Base-by-base conservation (phyloP, 2,329 filamentous ascomycete species). In the Penicillium hesseltinei region DNA sequence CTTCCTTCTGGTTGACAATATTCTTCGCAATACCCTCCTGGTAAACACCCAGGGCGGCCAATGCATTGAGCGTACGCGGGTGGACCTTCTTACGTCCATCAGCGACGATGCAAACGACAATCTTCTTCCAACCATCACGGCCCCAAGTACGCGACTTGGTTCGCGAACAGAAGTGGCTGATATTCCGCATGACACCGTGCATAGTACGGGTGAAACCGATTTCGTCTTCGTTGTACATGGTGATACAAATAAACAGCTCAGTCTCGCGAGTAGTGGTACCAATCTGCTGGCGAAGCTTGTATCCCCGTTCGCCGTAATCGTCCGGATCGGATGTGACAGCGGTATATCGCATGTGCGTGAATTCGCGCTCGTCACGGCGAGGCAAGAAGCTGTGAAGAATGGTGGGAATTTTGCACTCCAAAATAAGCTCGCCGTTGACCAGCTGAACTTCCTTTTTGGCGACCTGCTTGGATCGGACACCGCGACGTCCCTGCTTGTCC, bases 211-310 rank as follows among this genome's bases (percentile, higher is more conserved):
- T 97, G 68, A 99, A 99, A 71, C 92, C 86, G 67, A 96, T 91
- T 72, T 97, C 94, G 75, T 97, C 90, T 77, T 99, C 94, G 75
- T 99, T 99, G 80, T 97, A 97, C 94, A 97, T 97, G 67, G 94
- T 99, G 60, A 99, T 82, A 72, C 92, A 96, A 68, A 99, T 96
- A 73, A 97, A 94, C 8, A 99, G 80, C 75, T 99, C 94, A 0
- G 93, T 97, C 75, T 97, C 92, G 61, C 94, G 86, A 29, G 87
- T 81, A 0, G 90, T 96, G 56, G 80, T 84, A 45, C 92, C 92
- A 59, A 97, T 91, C 70, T 90, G 91, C 75, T 97, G 94, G 53
- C 94, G 89, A 68, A 99, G 79, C 71, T 95, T 94, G 80, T 97
- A 99, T 1, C 92, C 93, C 61, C 88, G 85, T 8, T 88, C 83